Percentiles rank a stretch among this genome's conserved stretches.
These are phyloP conservation scores for Phytophthora uliginosa DNA, from an alignment of 352 stramenopile genomes.

Conservation along the genomic window DNA sequence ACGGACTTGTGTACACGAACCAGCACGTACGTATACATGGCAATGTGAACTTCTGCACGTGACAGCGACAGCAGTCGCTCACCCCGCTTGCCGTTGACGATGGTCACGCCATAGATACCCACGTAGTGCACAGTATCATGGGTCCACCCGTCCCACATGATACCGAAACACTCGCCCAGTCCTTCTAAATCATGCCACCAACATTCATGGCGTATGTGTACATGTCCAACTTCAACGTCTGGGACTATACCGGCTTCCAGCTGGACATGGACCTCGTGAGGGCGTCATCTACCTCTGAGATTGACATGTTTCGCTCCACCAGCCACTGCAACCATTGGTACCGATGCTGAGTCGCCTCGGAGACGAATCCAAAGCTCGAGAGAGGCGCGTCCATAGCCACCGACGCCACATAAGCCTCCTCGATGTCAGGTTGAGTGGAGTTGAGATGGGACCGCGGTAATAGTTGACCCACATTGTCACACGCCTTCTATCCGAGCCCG, in stretches of 20 bases:
- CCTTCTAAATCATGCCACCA: not conserved
- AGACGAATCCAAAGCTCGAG: conserved; percentile 7
- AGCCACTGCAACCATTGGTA: conserved; percentile 17
- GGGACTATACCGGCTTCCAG: conserved; percentile 1
- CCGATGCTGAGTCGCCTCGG: conserved; percentile 11
- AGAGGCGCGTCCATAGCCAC: conserved; percentile 1
- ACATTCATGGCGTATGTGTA: not conserved
- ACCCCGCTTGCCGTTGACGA: not conserved
- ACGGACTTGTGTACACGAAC: too few species aligned
- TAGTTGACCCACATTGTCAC: too few species aligned
- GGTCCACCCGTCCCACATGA: not conserved
- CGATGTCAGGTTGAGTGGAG: conserved; percentile 10
- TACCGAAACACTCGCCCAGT: not conserved
- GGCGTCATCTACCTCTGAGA: conserved; percentile 12
- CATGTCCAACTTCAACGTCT: conserved; percentile 16
- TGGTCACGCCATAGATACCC: not conserved
- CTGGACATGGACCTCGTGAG: conserved; percentile 9
- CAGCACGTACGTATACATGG: too few species aligned
- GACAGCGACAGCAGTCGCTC: conserved; percentile 15
- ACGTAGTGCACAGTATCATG: conserved; percentile 1
- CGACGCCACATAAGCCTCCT: not conserved
- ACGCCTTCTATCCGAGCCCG: conserved; percentile 5
- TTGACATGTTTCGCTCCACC: not conserved
- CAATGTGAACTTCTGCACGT: too few species aligned
- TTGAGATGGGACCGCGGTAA: conserved; percentile 8